phyloP scores from a whole-genome alignment of 164 flowering plant species.

The Tinospora cordifolia region DNA sequence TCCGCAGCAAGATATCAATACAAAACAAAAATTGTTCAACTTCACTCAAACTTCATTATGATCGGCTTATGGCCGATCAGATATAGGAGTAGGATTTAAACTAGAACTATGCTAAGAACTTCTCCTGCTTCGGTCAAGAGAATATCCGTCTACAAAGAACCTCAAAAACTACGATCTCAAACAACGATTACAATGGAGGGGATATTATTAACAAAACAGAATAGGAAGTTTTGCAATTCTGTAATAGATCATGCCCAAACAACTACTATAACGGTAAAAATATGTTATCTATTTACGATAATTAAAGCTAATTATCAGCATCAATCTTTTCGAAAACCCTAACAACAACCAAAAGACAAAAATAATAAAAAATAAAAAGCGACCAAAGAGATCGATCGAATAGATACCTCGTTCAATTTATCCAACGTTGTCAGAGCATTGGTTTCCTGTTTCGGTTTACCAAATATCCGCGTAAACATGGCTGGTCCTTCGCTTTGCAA shows the following conservation, averaged over 20 bases:
- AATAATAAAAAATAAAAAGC: neutral
- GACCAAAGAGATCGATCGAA: neutral
- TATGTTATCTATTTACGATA: neutral
- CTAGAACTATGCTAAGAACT: neutral
- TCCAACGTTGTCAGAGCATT: conserved; percentile 33
- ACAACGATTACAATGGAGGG: neutral
- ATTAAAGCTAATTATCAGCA: conserved; percentile 1
- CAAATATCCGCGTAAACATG: conserved; percentile 39
- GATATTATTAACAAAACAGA: neutral
- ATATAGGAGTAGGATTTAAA: neutral
- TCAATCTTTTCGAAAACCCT: neutral
- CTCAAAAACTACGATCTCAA: neutral
- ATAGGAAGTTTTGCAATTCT: neutral
- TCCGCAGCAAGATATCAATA: too few relatives aligned
- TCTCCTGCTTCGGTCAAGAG: neutral
- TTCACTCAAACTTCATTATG: too few relatives aligned
- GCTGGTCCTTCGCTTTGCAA: conserved; percentile 1
- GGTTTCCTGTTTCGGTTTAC: conserved; percentile 36
- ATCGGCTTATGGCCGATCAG: neutral
- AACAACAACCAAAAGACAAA: neutral
- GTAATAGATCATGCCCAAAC: neutral
- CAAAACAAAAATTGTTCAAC: too few relatives aligned
- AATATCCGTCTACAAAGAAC: neutral
- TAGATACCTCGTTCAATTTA: conserved; percentile 33
- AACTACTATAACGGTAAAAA: neutral